A percentile compares a stretch with the other conserved stretches of the same genome.
Evolutionary conservation across 2,329 filamentous ascomycete genomes (phyloP).

Genomic region (Venturia effusa): DNA sequence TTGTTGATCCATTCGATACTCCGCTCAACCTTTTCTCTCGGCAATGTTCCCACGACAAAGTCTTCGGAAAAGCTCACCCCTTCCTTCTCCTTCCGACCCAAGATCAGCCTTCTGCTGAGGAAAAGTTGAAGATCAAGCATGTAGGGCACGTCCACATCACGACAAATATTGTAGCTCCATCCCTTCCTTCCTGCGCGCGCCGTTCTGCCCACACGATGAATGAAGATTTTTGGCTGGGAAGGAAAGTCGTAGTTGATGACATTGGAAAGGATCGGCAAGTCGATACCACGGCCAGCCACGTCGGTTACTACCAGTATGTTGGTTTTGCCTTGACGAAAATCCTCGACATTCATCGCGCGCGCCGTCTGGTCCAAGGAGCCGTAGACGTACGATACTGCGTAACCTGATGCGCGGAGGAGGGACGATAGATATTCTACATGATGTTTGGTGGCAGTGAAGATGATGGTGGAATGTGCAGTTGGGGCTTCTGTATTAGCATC

Average conservation of each 20-base stretch:
- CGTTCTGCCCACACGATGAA: conserved; percentile 91
- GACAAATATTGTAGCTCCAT: conserved; percentile 89
- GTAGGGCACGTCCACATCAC: conserved; percentile 82
- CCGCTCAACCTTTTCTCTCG: conserved; percentile 61
- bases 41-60: conserved; percentile 68
- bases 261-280: conserved; percentile 91
- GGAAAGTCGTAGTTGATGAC: conserved; percentile 99
- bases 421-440: conserved; percentile 87
- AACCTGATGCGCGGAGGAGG: conserved; percentile 71
- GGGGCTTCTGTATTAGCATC: conserved; percentile 50
- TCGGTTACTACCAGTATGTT: conserved; percentile 95
- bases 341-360: conserved; percentile 80
- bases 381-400: conserved; percentile 87
- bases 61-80: conserved; percentile 67
- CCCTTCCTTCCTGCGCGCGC: conserved; percentile 85
- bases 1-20: conserved; percentile 78
- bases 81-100: conserved; percentile 54
- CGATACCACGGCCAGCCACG: conserved; percentile 91
- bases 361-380: conserved; percentile 91
- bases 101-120: conserved; percentile 68
- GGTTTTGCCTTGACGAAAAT: conserved; percentile 72
- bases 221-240: conserved; percentile 90
- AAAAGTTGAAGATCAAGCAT: conserved; percentile 91
- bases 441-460: conserved; percentile 93
- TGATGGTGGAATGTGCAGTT: conserved; percentile 83